Evolutionary conservation across 345 rosid species (phyloP), one percentile per base, ranked within the genome.

Genomic region (Arabis hirsuta): DNA sequence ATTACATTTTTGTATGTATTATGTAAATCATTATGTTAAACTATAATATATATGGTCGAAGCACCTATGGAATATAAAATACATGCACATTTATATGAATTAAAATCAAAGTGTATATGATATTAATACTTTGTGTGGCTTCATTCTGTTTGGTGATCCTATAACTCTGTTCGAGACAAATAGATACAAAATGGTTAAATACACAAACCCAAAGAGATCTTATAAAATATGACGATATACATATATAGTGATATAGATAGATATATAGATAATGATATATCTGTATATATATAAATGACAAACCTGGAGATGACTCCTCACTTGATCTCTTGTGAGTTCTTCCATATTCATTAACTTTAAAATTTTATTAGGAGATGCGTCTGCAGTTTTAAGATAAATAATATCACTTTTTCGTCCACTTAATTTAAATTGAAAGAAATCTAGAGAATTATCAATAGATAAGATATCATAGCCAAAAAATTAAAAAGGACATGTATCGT

Each of bases 281-380:
- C 24, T 22, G 1, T 22, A 22, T 22, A 22, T 22, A 22, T 22
- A 22, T 22, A 22, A 22, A 20, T 20, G 22, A 20, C 22, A 20
- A 20, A 22, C 24, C 24, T 22, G 24, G 24, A 22, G 24, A 22
- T 22, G 24, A 22, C 24, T 22, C 1, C 24, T 22, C 1, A 22
- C 24, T 22, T 22, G 24, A 22, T 22, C 24, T 22, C 24, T 66
- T 0, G 85, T 82, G 51, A 88, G 81, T 69, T 73, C 84, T 29
- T 62, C 71, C 46, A 59, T 82, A 81, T 83, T 84, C 86, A 29
- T 29, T 4, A 29, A 29, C 32, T 39, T 22, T 22, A 83, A 66
- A 57, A 86, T 88, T 16, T 75, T 83, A 60, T 83, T 86, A 29
- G 95, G 91, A 12, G 88, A 86, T 20, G 94, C 94, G 26, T 75